Evolutionary conservation across 305 asterid species (phyloP).

Genomic region (Petunia hybrid): DNA sequence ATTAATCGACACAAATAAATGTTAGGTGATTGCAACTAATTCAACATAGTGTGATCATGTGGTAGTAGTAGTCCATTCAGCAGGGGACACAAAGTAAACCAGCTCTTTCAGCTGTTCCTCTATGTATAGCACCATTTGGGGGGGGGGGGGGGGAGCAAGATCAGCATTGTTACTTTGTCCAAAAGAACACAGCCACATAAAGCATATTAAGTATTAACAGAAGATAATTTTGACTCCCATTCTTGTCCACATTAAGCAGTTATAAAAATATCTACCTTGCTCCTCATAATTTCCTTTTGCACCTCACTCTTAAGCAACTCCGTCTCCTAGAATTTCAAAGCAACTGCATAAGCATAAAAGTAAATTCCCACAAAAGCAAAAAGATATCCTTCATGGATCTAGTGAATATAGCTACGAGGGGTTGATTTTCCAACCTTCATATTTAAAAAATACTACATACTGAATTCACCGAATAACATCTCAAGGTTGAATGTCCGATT

Average conservation of each 20-base stretch:
- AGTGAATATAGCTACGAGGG: background rate
- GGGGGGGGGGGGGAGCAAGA: background rate
- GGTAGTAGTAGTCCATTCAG: background rate
- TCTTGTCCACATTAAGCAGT: slow-evolving; percentile 14
- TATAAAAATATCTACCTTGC: slow-evolving; percentile 45
- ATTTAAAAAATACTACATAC: background rate
- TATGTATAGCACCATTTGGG: slow-evolving; percentile 10
- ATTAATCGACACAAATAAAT: background rate
- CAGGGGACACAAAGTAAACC: background rate
- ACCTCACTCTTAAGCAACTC: slow-evolving; percentile 55
- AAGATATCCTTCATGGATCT: slow-evolving; percentile 20
- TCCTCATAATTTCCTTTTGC: slow-evolving; percentile 46
- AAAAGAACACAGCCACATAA: slow-evolving; percentile 24
- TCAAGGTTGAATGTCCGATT: slow-evolving; percentile 3
- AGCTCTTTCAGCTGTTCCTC: background rate
- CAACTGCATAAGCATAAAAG: slow-evolving; percentile 15
- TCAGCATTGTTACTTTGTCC: slow-evolving; percentile 16
- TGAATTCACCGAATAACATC: slow-evolving; percentile 1
- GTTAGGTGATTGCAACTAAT: background rate
- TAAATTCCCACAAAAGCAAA: slow-evolving; percentile 17
- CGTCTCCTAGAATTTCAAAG: slow-evolving; percentile 49
- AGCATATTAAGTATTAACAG: background rate
- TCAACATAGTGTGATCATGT: background rate
- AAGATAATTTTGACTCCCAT: background rate
- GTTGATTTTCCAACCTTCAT: slow-evolving; percentile 21